Percentiles rank a stretch among this genome's conserved stretches.
Evolutionary conservation across 1,284 basidiomycete species (phyloP).

Genomic region (Ceratobasidium sp.): DNA sequence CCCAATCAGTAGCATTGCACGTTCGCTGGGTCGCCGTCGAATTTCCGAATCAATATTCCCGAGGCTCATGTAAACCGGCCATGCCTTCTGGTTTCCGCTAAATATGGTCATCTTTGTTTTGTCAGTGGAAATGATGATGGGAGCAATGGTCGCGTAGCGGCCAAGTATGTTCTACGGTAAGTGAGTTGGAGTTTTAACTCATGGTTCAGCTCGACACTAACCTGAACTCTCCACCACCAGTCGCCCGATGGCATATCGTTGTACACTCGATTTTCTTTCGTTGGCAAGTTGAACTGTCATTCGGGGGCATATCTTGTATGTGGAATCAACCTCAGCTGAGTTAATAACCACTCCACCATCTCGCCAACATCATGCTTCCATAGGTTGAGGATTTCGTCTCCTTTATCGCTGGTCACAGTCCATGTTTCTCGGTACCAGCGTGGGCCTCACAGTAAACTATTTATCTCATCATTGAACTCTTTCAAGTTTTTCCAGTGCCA

Average conservation of each 20-base stretch:
- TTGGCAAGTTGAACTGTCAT: not conserved
- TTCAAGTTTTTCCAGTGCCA: slow-evolving; percentile 49
- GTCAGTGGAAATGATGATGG: slow-evolving; percentile 8
- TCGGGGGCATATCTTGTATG: slow-evolving; percentile 35
- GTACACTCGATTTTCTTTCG: slow-evolving; percentile 1
- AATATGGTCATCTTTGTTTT: slow-evolving; percentile 8
- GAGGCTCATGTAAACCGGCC: slow-evolving; percentile 35
- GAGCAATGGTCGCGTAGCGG: not conserved
- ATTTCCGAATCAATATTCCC: slow-evolving; percentile 45
- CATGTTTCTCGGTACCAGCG: slow-evolving; percentile 51
- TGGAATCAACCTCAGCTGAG: slow-evolving; percentile 17
- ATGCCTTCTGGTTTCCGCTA: not conserved
- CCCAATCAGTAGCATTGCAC: slow-evolving; percentile 38
- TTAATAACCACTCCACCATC: slow-evolving; percentile 52
- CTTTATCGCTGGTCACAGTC: slow-evolving; percentile 50
- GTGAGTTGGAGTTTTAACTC: not conserved
- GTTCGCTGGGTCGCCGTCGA: not conserved
- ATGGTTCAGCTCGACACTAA: not conserved
- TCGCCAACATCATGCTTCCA: slow-evolving; percentile 55
- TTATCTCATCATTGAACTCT: slow-evolving; percentile 48
- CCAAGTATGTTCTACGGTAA: slow-evolving; percentile 28
- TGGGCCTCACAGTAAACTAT: slow-evolving; percentile 50
- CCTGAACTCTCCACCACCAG: slow-evolving; percentile 46
- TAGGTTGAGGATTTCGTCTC: slow-evolving; percentile 51
- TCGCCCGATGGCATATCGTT: slow-evolving; percentile 34